Base-by-base conservation (phyloP, 148 eudicot genomes). In the Silene latifolia region DNA sequence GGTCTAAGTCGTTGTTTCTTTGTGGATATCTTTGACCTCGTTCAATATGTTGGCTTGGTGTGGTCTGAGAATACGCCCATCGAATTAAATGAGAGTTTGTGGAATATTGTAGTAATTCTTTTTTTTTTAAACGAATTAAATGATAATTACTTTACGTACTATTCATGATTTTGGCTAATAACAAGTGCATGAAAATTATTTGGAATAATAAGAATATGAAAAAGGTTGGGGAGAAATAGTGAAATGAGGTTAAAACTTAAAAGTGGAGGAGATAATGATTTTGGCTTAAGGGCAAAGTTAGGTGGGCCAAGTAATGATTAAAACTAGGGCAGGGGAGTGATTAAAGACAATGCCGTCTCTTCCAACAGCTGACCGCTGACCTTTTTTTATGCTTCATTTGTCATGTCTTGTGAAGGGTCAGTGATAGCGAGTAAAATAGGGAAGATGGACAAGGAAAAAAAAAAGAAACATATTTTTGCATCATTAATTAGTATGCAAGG, bases 261-360 rank as follows among this genome's bases (percentile, higher is more conserved):
- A 78, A 79, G 83, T 83, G 81, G 64, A 80, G 23, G 79, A 60
- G 75, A 76, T 67, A 57, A 86, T 88, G 91, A 88, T 85, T 67
- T 70, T 80, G 84, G 82, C 91, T 86, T 88, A 79, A 53, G 83
- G 78, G 77, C 73, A 85, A 86, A 86, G 89, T 67, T 60, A 71
- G 74, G 79, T 76, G 84, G 89, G 87, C 48, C 85, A 74, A 62
- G 69, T 76, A 74, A 88, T 88, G 82, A 88, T 86, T 80, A 74
- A 56, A 86, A 84, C n/a, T 71, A 67, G 83, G 79, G 85, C 74
- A 44, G 62, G 56, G 14, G n/a, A 74, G 27, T 73, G 19, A 82
- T 83, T 64, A 32, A 72, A 27, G 27, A 24, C 13, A 44, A 19
- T 59, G 17, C 13, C 42, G 63, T 64, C 61, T 42, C 61, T 67